Conservation (phyloP, 768 basidiomycete genomes). For the Tephrocybe sp. region DNA sequence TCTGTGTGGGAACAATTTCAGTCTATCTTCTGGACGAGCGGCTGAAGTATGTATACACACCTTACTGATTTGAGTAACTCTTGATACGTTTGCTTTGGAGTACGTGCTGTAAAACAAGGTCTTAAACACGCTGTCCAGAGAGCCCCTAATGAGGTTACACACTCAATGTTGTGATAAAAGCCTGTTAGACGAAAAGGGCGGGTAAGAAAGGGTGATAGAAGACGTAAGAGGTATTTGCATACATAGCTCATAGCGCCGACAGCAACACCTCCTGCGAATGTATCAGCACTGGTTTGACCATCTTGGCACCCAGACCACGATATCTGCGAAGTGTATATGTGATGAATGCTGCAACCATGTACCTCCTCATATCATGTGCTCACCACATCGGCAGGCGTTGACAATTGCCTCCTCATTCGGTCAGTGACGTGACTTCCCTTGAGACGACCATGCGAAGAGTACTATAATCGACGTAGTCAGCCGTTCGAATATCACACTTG, state of each 20-base stretch:
- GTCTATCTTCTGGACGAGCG: neutral
- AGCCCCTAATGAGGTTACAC: constrained; percentile 10
- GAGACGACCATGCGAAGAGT: constrained; percentile 56
- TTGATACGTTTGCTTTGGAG: constrained; percentile 63
- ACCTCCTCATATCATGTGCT: constrained; percentile 12
- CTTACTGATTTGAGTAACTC: constrained; percentile 58
- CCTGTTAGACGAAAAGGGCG: constrained; percentile 41
- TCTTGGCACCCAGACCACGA: constrained; percentile 74
- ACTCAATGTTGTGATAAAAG: constrained; percentile 56
- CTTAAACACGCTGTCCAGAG: neutral
- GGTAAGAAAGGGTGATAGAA: constrained; percentile 1
- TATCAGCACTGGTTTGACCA: constrained; percentile 71
- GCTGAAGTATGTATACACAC: constrained; percentile 25
- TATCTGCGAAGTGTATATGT: constrained; percentile 47
- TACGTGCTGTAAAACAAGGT: constrained; percentile 29
- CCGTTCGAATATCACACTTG: neutral
- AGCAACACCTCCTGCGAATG: constrained; percentile 57
- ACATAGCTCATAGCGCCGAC: constrained; percentile 83
- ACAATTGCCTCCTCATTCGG: constrained; percentile 37
- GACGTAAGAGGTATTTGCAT: constrained; percentile 21
- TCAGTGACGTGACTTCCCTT: constrained; percentile 41
- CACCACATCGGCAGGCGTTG: constrained; percentile 70
- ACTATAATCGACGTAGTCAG: constrained; percentile 32
- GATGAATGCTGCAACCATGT: neutral
- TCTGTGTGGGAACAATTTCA: constrained; percentile 25